Base-by-base conservation (phyloP, 179 eudicot species). In the Actinidia polygama region DNA sequence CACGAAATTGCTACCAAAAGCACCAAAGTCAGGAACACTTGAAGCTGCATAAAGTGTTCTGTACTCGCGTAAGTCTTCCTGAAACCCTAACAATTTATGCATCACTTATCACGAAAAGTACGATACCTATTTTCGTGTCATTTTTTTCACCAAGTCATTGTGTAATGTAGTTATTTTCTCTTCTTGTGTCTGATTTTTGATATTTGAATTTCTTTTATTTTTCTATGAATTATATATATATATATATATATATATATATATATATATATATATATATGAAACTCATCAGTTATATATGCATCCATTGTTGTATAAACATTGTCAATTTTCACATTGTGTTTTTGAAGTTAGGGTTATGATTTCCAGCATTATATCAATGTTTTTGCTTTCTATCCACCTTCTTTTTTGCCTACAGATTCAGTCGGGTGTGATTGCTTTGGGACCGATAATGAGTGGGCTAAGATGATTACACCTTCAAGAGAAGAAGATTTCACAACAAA, bases 401-500 rank as follows among this genome's bases (percentile, higher is more conserved):
- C 68, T n/a, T 8, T 51, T 51, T 51, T 51, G 10, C 54, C 7
- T 51, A 51, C 54, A 51, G 7, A 51, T 51, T 51, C 10, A 6
- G 10, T 51, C 2, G 10, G 10, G 10, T 53, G 44, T 53, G 44
- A 71, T 51, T 61, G 82, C 51, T 81, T 63, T 54, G 69, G 75
- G 58, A 50, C 69, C 78, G 64, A 88, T 75, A 79, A 81, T 57
- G 84, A 83, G 61, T 72, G 24, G 46, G 57, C 62, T 49, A 81
- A 83, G 84, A 85, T 90, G 90, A 94, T 85, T 75, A 85, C 87
- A 83, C 88, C 82, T 84, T 75, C 86, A 79, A 91, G 91, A 82
- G 94, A 93, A 63, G 81, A 85, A 73, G 88, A 89, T 54, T 70
- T 83, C 10, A 55, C 75, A 5, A 79, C 87, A 16, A 94, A 89